Percentiles rank a stretch among this genome's conserved stretches.
phyloP scores from a whole-genome alignment of 352 stramenopile species.

The Globisporangium takayamanum region DNA sequence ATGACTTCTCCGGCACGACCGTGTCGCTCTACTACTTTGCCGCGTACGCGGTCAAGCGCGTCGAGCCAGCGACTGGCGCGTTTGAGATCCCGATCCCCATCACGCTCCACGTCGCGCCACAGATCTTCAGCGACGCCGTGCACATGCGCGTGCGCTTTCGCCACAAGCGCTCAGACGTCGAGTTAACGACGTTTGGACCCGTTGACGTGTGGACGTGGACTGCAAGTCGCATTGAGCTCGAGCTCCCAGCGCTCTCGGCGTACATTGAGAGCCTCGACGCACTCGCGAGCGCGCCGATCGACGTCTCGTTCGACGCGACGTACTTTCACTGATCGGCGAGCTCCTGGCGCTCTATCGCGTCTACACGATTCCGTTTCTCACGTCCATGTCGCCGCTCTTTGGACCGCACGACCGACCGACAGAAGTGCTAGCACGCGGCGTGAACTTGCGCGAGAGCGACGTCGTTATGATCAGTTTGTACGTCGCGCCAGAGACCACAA shows the following conservation, averaged over 20 bases:
- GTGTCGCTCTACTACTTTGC: constrained; percentile 52
- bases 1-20: constrained; percentile 52
- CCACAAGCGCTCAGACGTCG: constrained; percentile 4
- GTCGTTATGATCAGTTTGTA: constrained; percentile 40
- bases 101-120: constrained; percentile 30
- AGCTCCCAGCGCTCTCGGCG: constrained; percentile 28
- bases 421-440: constrained; percentile 30
- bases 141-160: constrained; percentile 37
- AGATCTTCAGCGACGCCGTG: constrained; percentile 41
- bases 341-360: constrained; percentile 42
- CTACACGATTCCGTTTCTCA: constrained; percentile 55
- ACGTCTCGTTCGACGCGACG: constrained; percentile 48
- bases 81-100: constrained; percentile 53
- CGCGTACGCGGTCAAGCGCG: constrained; percentile 31
- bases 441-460: constrained; percentile 30
- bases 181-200: constrained; percentile 27
- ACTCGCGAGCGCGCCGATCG: constrained; percentile 28
- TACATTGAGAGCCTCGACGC: constrained; percentile 24
- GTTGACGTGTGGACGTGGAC: constrained; percentile 33
- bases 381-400: constrained; percentile 38
- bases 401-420: constrained; percentile 43
- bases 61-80: constrained; percentile 43
- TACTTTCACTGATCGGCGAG: constrained; percentile 46
- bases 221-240: constrained; percentile 32
- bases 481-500: constrained; percentile 13